Percentiles rank a stretch among this genome's conserved stretches.
phyloP scores from a whole-genome alignment of 169 alveolate genomes.

The Plasmodium inui region DNA sequence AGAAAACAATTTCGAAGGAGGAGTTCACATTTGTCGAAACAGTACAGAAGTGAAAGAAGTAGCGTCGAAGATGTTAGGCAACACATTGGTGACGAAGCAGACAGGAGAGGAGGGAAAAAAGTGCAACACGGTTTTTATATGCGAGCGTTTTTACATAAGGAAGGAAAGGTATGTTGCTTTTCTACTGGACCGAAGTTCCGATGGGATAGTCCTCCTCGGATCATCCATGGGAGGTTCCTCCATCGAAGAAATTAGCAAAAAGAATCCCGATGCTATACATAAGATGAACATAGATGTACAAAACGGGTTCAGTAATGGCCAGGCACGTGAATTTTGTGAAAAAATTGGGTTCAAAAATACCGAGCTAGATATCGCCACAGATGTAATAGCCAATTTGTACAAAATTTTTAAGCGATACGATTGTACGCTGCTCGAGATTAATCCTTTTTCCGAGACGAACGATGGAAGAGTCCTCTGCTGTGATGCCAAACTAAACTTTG shows the following conservation, averaged over 20 bases:
- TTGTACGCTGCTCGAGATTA: slow-evolving; percentile 94
- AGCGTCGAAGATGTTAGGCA: slow-evolving; percentile 91
- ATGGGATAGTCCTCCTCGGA: slow-evolving; percentile 91
- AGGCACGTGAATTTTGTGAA: slow-evolving; percentile 77
- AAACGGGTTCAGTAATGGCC: slow-evolving; percentile 86
- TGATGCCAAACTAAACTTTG: slow-evolving; percentile 95
- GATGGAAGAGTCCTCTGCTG: slow-evolving; percentile 92
- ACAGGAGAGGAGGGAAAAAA: slow-evolving; percentile 90
- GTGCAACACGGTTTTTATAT: slow-evolving; percentile 89
- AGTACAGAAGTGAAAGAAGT: slow-evolving; percentile 86
- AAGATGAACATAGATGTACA: slow-evolving; percentile 81
- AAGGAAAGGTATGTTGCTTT: slow-evolving; percentile 94
- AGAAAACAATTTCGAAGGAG: slow-evolving; percentile 87
- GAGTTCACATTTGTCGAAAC: slow-evolving; percentile 89
- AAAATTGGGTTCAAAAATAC: slow-evolving; percentile 81
- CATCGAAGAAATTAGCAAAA: slow-evolving; percentile 92
- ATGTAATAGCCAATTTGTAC: slow-evolving; percentile 80
- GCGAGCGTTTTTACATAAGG: slow-evolving; percentile 85
- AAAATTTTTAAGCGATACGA: slow-evolving; percentile 91
- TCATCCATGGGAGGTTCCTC: slow-evolving; percentile 93
- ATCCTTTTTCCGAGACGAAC: slow-evolving; percentile 93
- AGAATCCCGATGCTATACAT: slow-evolving; percentile 86
- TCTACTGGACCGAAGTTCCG: slow-evolving; percentile 92
- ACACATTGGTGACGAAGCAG: slow-evolving; percentile 90
- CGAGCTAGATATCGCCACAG: slow-evolving; percentile 75